Percentiles rank a stretch among this genome's conserved stretches.
These are phyloP conservation scores for Kwoniella sp. DNA, from an alignment of 768 basidiomycete genomes.

Conservation along the genomic window DNA sequence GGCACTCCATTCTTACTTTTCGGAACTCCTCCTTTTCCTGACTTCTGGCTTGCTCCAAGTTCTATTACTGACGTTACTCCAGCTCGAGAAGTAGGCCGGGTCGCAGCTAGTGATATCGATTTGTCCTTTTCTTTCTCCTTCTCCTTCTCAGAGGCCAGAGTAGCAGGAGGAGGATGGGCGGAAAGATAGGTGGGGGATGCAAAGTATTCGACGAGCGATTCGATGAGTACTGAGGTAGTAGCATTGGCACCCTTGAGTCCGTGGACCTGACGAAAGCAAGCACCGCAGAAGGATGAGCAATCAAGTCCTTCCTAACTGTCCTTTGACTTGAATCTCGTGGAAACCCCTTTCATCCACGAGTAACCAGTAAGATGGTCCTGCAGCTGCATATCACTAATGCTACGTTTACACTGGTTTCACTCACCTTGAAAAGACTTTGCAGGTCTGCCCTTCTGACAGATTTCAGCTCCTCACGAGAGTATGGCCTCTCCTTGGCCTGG, in stretches of 20 bases:
- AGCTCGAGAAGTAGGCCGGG: not conserved
- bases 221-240: slow-evolving; percentile 33
- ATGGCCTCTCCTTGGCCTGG: slow-evolving; percentile 24
- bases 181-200: slow-evolving; percentile 29
- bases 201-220: slow-evolving; percentile 34
- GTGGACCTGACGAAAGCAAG: slow-evolving; percentile 38
- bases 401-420: slow-evolving; percentile 14
- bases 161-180: slow-evolving; percentile 10
- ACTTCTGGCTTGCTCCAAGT: slow-evolving; percentile 1
- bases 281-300: not conserved
- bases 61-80: not conserved
- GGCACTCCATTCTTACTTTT: slow-evolving; percentile 7
- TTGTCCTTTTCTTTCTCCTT: slow-evolving; percentile 7
- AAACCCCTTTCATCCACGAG: too few relatives aligned
- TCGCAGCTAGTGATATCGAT: not conserved
- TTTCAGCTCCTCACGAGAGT: slow-evolving; percentile 40
- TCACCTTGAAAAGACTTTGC: slow-evolving; percentile 46
- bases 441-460: slow-evolving; percentile 37
- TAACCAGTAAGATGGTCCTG: too few relatives aligned
- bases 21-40: too few relatives aligned
- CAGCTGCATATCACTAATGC: too few relatives aligned
- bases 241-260: slow-evolving; percentile 48
- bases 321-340: too few relatives aligned
- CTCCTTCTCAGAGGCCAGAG: not conserved
- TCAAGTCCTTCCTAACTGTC: not conserved